phyloP scores from a whole-genome alignment of 495 filamentous ascomycete genomes.

The Aspergillus leporis region DNA sequence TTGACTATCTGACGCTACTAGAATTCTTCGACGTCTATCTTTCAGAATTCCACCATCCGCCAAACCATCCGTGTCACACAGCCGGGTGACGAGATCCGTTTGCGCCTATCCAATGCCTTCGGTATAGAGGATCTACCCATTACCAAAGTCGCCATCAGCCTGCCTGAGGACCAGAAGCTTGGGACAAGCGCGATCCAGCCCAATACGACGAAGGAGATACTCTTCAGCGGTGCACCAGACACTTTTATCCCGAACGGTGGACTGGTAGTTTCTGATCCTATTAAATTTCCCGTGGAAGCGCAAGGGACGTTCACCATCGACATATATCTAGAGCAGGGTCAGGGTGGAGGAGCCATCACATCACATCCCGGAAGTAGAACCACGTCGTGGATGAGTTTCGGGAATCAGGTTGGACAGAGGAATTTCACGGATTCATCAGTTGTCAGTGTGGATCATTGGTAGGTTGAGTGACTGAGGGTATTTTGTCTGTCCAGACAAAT shows the following conservation, averaged over 20 bases:
- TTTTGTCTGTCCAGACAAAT: background rate
- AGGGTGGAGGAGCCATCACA: conserved; percentile 58
- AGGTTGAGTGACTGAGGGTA: background rate
- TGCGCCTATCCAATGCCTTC: conserved; percentile 70
- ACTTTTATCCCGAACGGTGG: conserved; percentile 59
- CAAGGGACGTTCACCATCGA: conserved; percentile 56
- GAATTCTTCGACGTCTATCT: conserved; percentile 25
- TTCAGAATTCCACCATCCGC: conserved; percentile 61
- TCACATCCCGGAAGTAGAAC: conserved; percentile 70
- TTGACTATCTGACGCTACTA: background rate
- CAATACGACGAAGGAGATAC: conserved; percentile 49
- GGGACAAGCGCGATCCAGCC: conserved; percentile 56
- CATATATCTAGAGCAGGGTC: conserved; percentile 59
- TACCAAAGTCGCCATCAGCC: conserved; percentile 56
- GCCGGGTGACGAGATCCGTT: conserved; percentile 50
- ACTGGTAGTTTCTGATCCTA: conserved; percentile 62
- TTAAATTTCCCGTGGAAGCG: conserved; percentile 51
- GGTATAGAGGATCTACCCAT: conserved; percentile 62
- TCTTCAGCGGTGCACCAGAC: conserved; percentile 53
- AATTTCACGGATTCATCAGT: conserved; percentile 43
- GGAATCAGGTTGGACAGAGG: conserved; percentile 51
- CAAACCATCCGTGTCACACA: conserved; percentile 65
- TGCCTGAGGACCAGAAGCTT: conserved; percentile 48
- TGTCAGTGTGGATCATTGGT: conserved; percentile 33
- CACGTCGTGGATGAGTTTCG: conserved; percentile 55